Conservation (phyloP, 2,329 filamentous ascomycete genomes). For the Metarhizium brunneum region DNA sequence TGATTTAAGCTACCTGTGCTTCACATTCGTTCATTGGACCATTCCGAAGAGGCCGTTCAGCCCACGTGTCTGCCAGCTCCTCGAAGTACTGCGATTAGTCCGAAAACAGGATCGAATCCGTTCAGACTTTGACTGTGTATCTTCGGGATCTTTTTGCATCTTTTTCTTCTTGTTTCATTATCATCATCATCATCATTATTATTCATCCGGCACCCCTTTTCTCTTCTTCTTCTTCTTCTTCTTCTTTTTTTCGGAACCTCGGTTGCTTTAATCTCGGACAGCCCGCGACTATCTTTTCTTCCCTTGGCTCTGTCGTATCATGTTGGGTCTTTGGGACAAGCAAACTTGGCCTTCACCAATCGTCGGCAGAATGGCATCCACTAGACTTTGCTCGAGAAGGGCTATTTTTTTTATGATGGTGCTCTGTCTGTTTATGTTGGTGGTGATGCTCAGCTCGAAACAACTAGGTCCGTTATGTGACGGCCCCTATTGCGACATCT, state of each 20-base stretch:
- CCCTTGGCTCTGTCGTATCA: not conserved
- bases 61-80: not conserved
- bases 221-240: not conserved
- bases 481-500: slow-evolving; percentile 16
- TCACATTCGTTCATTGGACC: no score
- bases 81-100: not conserved
- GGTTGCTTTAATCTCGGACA: not conserved
- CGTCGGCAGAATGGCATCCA: slow-evolving; percentile 8
- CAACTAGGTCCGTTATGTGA: slow-evolving; percentile 20
- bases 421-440: slow-evolving; percentile 17
- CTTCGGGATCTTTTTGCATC: not conserved
- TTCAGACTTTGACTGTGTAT: not conserved
- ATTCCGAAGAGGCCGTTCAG: not conserved
- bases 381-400: slow-evolving; percentile 20
- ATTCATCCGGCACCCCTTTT: no score
- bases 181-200: not conserved
- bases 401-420: slow-evolving; percentile 17
- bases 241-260: not conserved
- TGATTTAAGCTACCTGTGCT: not conserved
- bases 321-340: slow-evolving; percentile 7
- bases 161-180: not conserved
- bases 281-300: not conserved
- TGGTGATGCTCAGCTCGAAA: slow-evolving; percentile 23
- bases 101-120: not conserved
- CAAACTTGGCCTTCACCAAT: not conserved